Evolutionary conservation across 2,329 filamentous ascomycete species (phyloP), one percentile per base, ranked within the genome.

Genomic region (Monascus ruber): DNA sequence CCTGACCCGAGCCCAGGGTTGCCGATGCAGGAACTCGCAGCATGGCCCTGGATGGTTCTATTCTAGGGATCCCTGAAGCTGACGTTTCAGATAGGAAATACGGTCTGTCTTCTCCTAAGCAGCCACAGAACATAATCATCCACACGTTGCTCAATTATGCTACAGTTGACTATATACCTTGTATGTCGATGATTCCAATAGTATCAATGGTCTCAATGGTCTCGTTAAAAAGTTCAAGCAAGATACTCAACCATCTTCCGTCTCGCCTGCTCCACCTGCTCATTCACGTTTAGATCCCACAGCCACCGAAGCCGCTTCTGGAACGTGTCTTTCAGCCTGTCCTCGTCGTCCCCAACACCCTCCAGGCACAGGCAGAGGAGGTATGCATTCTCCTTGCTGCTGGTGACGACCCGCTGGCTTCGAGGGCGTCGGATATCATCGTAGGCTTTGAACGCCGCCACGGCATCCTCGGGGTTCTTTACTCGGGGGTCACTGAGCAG

Each of bases 401-500:
- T 75, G 4, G 62, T 55, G 0, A 76, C 71, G 0, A 76, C 53
- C 51, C 64, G 65, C 42, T 74, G 70, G 6, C 63, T 67, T 6
- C 73, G 55, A 6, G 69, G 63, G 3, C 73, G 58, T 1, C 76
- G 60, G 3, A 69, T 56, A 6, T 53, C 55, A 44, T 78, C 72
- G 34, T 72, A 78, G 0, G 66, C 66, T n/a, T 58, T 56, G 34
- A 79, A 75, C 0, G 63, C 74, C 0, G 58, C 60, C 5, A 63
- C 54, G 0, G 72, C 52, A 5, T 70, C 62, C 0, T 48, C 41
- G 0, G 47, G 42, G 0, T 44, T 54, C 0, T 45, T 41, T 2
- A 68, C 58, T 5, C 47, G 42, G 2, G 40, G 4, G 28, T 70
- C 60, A 0, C 63, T 65, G 0, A 79, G 56, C 0, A 78, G 51